Evolutionary conservation across 2,329 filamentous ascomycete species (phyloP).

Genomic region (Bipolaris gigantea): DNA sequence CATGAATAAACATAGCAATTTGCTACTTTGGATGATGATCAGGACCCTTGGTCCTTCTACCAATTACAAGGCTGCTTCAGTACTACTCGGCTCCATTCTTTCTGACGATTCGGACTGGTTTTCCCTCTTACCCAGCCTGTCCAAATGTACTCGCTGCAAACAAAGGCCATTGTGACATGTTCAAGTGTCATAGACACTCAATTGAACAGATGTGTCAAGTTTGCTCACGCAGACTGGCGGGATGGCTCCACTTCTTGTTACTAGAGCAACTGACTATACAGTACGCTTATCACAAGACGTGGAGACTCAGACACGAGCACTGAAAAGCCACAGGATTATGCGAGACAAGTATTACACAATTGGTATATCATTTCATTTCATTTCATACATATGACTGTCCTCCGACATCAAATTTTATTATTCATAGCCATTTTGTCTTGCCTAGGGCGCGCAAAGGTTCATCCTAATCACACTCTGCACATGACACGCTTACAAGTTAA

Average conservation of each 20-base stretch:
- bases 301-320: not conserved
- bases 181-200: not conserved
- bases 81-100: not conserved
- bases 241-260: not conserved
- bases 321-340: not conserved
- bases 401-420: slow-evolving; percentile 9
- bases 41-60: not conserved
- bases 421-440: slow-evolving; percentile 5
- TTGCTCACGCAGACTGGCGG: not conserved
- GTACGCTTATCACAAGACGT: not conserved
- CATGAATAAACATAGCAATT: slow-evolving; percentile 25
- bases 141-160: not conserved
- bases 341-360: not conserved
- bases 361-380: slow-evolving; percentile 5
- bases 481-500: slow-evolving; percentile 62
- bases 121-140: not conserved
- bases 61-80: slow-evolving; percentile 1
- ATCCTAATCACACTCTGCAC: not conserved
- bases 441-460: not conserved
- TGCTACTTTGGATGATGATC: slow-evolving; percentile 5
- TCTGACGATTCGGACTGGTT: not conserved
- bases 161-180: not conserved
- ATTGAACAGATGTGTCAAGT: not conserved
- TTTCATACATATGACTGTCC: slow-evolving; percentile 7
- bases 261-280: not conserved